Conservation (phyloP, 805 yeast species). For the Schwanniomyces occidentalis region DNA sequence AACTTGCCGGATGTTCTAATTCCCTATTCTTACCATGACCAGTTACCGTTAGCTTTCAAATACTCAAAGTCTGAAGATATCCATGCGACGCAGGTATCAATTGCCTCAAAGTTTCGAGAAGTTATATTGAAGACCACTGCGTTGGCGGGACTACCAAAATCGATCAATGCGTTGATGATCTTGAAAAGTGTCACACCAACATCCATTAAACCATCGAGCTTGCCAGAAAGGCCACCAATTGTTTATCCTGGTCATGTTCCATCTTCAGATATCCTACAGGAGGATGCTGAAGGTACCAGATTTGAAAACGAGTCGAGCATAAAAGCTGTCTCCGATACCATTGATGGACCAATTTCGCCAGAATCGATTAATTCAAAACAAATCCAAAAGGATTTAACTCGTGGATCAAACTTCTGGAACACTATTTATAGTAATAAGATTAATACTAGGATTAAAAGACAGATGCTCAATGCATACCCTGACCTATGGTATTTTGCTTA, state of each 20-base stretch:
- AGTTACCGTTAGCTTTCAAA: constrained; percentile 39
- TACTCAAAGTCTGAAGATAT: constrained; percentile 35
- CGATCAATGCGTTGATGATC: constrained; percentile 73
- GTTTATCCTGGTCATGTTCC: constrained; percentile 35
- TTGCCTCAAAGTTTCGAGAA: constrained; percentile 66
- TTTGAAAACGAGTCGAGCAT: constrained; percentile 24
- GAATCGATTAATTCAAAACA: constrained; percentile 29
- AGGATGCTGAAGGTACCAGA: constrained; percentile 38
- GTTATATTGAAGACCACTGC: constrained; percentile 78
- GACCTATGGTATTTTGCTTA: constrained; percentile 77
- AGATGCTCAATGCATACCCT: constrained; percentile 75
- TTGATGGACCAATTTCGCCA: constrained; percentile 42
- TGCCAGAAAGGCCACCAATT: constrained; percentile 28
- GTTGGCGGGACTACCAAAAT: constrained; percentile 78
- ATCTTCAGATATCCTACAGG: constrained; percentile 39
- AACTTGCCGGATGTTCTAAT: constrained; percentile 42
- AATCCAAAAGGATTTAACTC: constrained; percentile 27
- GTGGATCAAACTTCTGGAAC: constrained; percentile 73
- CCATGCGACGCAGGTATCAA: constrained; percentile 29
- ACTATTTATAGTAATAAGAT: constrained; percentile 71
- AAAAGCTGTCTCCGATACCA: constrained; percentile 27
- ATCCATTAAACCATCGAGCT: constrained; percentile 21
- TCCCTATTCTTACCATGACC: constrained; percentile 38
- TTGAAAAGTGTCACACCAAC: constrained; percentile 68
- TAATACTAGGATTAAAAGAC: constrained; percentile 62